Evolutionary conservation across 164 flowering plant species (phyloP).

Genomic region (Santalum album): DNA sequence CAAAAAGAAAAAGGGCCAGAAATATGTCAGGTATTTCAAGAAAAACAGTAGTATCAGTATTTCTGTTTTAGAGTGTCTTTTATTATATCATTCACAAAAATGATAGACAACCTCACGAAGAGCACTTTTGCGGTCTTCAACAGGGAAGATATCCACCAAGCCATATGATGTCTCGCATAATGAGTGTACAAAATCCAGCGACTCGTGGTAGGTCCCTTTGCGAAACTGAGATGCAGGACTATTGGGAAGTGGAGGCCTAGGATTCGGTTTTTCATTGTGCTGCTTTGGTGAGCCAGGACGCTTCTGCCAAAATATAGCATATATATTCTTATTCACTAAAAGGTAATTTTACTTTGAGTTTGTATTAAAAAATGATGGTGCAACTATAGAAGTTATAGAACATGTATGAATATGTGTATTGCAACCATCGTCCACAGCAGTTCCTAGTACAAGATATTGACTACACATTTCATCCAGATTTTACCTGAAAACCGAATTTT

Average conservation of each 20-base stretch:
- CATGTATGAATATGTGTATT: no score
- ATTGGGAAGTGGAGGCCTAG: slow-evolving; percentile 83
- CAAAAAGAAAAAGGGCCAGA: slow-evolving; percentile 10
- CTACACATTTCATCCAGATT: no score
- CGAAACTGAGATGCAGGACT: slow-evolving; percentile 63
- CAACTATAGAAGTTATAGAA: no score
- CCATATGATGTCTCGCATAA: slow-evolving; percentile 94
- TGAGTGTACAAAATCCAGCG: slow-evolving; percentile 85
- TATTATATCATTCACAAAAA: slow-evolving; percentile 5
- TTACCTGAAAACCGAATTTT: no score
- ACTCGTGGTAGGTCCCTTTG: slow-evolving; percentile 86
- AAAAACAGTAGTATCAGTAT: not conserved
- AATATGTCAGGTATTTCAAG: slow-evolving; percentile 3
- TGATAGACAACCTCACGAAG: slow-evolving; percentile 68
- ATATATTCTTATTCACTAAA: not conserved
- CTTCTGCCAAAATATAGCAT: slow-evolving; percentile 31
- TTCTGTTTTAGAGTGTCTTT: not conserved
- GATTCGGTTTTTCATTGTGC: slow-evolving; percentile 41
- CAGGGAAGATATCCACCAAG: slow-evolving; percentile 87
- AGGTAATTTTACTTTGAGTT: no score
- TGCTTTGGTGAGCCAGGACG: slow-evolving; percentile 70
- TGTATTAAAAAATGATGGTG: no score
- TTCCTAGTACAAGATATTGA: no score
- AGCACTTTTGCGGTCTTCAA: slow-evolving; percentile 94
- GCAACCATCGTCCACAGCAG: no score